Evolutionary conservation across 805 yeast genomes (phyloP), one percentile per base, ranked within the genome.

Genomic region (Kuraishia cidri): DNA sequence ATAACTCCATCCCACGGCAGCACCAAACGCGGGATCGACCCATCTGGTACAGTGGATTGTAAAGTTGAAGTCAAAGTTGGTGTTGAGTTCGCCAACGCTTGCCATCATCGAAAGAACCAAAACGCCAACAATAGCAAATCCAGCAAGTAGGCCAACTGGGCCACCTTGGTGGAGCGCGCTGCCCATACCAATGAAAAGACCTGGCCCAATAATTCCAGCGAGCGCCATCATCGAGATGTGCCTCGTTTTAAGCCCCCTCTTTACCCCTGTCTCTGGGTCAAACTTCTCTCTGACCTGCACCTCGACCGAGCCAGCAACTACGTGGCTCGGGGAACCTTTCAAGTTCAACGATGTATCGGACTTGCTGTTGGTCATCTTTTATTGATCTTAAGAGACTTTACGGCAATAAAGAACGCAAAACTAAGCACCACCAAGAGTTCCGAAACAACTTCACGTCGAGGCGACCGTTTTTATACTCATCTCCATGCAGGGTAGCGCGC

Each of bases 131-230:
- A 73, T 50, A 2, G 66, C 64, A 46, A 71, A 73, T 1, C 78
- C 75, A 14, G 42, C 49, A n/a, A 52, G 18, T 29, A 73, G 50
- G 39, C 75, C 70, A 22, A 66, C 76, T 0, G 79, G 79, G 4
- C 75, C 74, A 29, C 72, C 71, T 22, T 61, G 49, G 6, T 54
- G 44, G 11, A 73, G 52, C 22, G 75, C 73, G n/a, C 57, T 46
- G 5, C 75, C 75, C 34, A 75, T 51, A 26, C 58, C 58, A 17
- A 74, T 63, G 31, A 72, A 55, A 18, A 65, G 66, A 39, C 79
- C 80, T 1, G 79, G 79, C 0, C 80, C 80, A 35, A 74, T 68
- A 32, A 74, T 64, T 25, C 79, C 79, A 17, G 78, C 73, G 10
- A 72, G 44, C 3, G 74, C 74, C 34, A 72, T 60, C 37, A 72